Evolutionary conservation across 2,329 filamentous ascomycete species (phyloP).

Genomic region (Xylariaceae sp.): DNA sequence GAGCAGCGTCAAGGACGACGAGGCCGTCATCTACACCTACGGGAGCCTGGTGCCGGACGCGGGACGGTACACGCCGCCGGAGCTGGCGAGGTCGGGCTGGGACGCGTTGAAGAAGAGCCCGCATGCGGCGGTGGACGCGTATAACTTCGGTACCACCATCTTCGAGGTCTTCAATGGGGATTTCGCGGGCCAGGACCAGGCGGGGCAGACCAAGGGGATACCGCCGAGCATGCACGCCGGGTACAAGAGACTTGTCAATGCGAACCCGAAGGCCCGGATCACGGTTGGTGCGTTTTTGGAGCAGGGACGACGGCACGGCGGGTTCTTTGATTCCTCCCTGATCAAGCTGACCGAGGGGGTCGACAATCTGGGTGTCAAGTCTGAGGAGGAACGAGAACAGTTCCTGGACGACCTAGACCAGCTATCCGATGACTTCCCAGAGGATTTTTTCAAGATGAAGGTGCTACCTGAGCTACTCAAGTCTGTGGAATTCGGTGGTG

Average conservation of each 20-base stretch:
- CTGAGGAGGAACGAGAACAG: conserved; percentile 74
- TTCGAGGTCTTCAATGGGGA: conserved; percentile 90
- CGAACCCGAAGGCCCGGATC: conserved; percentile 83
- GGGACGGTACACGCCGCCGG: conserved; percentile 78
- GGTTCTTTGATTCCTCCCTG: conserved; percentile 89
- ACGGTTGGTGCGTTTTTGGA: conserved; percentile 85
- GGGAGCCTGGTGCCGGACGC: conserved; percentile 85
- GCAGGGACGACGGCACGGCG: conserved; percentile 74
- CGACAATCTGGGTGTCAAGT: conserved; percentile 87
- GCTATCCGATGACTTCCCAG: conserved; percentile 88
- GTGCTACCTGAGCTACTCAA: conserved; percentile 94
- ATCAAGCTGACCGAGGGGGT: conserved; percentile 92
- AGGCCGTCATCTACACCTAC: conserved; percentile 89
- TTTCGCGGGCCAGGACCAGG: conserved; percentile 71
- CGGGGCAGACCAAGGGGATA: conserved; percentile 79
- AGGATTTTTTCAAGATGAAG: conserved; percentile 98
- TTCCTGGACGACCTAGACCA: conserved; percentile 85
- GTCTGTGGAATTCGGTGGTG: conserved; percentile 96
- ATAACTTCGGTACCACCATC: conserved; percentile 77
- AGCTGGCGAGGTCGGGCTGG: conserved; percentile 85
- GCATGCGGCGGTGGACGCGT: conserved; percentile 78
- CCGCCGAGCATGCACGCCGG: conserved; percentile 84
- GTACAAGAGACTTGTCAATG: conserved; percentile 84
- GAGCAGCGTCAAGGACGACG: conserved; percentile 93
- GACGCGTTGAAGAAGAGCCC: conserved; percentile 81